Base-by-base conservation (phyloP, 108 stramenopile genomes). In the Skeletonema menzelii region DNA sequence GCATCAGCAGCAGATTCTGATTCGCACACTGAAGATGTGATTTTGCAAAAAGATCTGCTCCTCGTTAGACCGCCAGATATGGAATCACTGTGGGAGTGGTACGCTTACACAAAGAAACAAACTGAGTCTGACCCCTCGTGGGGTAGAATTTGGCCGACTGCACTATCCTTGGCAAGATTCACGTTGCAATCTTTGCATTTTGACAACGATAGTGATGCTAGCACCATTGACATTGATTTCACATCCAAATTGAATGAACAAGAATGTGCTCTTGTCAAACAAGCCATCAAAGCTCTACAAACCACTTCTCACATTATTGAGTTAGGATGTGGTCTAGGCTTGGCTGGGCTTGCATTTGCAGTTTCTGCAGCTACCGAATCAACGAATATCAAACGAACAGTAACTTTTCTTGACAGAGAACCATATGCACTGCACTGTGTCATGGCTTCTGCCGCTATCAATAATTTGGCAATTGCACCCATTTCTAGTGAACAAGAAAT, bases 71-170 rank as follows among this genome's bases (percentile, higher is more conserved):
- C 84, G 0, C 76, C 84, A 5, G 80, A 72, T 30, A 70, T 81
- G 67, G 84, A 82, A 56, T 53, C 56, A 22, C 72, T 84, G 6
- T 84, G 76, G 73, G 84, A 84, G 38, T 84, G 84, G 84, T 78
- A 78, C 64, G 71, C 68, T 34, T 63, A 77, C 60, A 60, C 76
- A 11, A 57, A 69, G 28, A 27, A 38, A 0, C 44, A 58, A 37
- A 55, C 67, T 1, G 80, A 84, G 19, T 56, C 71, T 2, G 84
- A 84, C 42, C 84, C 84, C 1, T 77, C 76, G 37, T 84, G 84
- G 84, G 84, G 80, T 0, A 44, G 80, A n/a, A 58, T 84, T 1
- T 84, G 84, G 84, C 84, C 84, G 2, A 84, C 84, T 24, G 84
- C 80, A 8, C 12, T 82, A 8, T 69, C 80, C 4, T 40, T 77